Evolutionary conservation across 2,329 filamentous ascomycete species (phyloP), one percentile per base, ranked within the genome.

Genomic region (Ophiocordyceps australis): DNA sequence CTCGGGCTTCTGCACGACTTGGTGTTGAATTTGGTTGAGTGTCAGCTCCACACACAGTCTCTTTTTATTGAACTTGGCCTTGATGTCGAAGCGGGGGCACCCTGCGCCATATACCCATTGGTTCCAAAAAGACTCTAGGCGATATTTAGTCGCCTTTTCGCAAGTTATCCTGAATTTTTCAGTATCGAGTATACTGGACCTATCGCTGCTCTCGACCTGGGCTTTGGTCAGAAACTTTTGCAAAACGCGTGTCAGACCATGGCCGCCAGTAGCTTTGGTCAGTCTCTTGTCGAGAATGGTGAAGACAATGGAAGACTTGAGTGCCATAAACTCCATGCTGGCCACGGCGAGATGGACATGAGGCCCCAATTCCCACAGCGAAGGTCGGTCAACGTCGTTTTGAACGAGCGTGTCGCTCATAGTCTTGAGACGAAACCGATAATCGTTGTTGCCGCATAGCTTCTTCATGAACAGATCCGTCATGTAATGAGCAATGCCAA

Each of bases 21-120:
- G 60, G 43, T 52, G 64, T 32, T 74, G 81, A 1, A 69, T 67
- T 48, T 98, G 91, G 26, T 66, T 68, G 35, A 98, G 80, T 8
- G 72, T 76, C 60, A 98, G 78, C 48, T 95, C 85, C 2, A 98
- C 82, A 16, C 86, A 85, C 4, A 95, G 62, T 38, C 91, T 79
- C 56, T 98, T 98, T 57, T 95, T 95, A 46, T 98, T 98, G 54
- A 98, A 98, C 12, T 75, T 69, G 36, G 93, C 85, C 20, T 73
- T 78, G 25, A 92, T 79, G 25, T 76, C 64, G 38, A 98, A 92
- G 22, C 74, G 69, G 0, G 91, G 89, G 39, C 85, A 95, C 1
- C 91, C 91, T 11, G 82, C 74, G 9, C 79, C 76, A 34, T 76
- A 68, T 1, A 98, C 69, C 86, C 86, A 98, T 44, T 98, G 86